These are phyloP conservation scores for Theobroma grandiflorum DNA, from an alignment of 441 rosid species.

Conservation along the genomic window DNA sequence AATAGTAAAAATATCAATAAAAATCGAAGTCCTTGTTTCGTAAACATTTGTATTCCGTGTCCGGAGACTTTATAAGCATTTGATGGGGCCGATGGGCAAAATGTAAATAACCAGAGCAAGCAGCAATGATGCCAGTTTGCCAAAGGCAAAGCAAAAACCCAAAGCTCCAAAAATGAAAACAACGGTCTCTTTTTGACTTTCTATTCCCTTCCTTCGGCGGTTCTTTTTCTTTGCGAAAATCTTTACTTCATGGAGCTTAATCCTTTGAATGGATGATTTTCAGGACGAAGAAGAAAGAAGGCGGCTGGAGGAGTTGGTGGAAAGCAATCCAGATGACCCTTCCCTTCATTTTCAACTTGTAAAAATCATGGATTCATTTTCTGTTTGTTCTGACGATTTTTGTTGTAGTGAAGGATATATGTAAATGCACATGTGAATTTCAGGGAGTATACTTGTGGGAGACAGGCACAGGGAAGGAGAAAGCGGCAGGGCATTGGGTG, in stretches of 20 bases:
- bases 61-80: too few species aligned
- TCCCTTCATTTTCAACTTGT: slow-evolving; percentile 72
- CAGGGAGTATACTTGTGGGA: slow-evolving; percentile 85
- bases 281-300: slow-evolving; percentile 43
- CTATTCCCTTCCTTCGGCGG: too few species aligned
- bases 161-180: not conserved
- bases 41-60: too few species aligned
- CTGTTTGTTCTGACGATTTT: slow-evolving; percentile 12
- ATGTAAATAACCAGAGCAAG: too few species aligned
- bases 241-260: not conserved
- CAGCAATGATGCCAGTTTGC: too few species aligned
- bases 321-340: slow-evolving; percentile 73
- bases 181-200: not conserved
- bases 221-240: not conserved
- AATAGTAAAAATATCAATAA: too few species aligned
- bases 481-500: slow-evolving; percentile 83
- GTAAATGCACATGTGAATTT: not conserved
- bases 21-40: too few species aligned
- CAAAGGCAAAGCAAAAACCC: too few species aligned
- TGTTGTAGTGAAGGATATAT: too few species aligned
- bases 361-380: slow-evolving; percentile 22
- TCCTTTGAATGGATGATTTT: not conserved
- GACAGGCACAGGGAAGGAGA: slow-evolving; percentile 55
- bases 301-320: slow-evolving; percentile 58
- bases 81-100: too few species aligned